A percentile compares a stretch with the other conserved stretches of the same genome.
Evolutionary conservation across 2,329 filamentous ascomycete species (phyloP).

Genomic region (Stemphylium vesicarium): DNA sequence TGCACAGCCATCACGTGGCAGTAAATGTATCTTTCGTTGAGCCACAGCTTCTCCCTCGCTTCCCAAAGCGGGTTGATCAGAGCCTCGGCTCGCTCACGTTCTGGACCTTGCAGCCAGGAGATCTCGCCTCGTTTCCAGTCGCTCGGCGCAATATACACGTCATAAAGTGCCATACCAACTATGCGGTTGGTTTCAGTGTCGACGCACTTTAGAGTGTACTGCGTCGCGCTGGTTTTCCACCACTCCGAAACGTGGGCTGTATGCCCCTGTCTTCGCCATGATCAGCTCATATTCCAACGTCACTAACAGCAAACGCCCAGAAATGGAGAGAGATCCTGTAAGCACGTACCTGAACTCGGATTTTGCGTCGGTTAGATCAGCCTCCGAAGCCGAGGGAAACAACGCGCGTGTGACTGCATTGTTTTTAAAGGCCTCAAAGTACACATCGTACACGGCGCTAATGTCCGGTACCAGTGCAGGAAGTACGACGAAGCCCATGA

Average conservation of each 20-base stretch:
- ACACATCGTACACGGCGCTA: conserved; percentile 55
- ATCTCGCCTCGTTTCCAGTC: conserved; percentile 56
- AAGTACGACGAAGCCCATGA: conserved; percentile 49
- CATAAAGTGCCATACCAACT: conserved; percentile 57
- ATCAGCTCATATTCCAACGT: conserved; percentile 10
- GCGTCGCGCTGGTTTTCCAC: conserved; percentile 48
- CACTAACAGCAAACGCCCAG: neutral
- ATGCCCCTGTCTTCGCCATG: conserved; percentile 48
- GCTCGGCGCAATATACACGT: conserved; percentile 52
- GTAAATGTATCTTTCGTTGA: conserved; percentile 30
- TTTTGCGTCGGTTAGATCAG: conserved; percentile 25
- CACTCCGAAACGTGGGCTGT: conserved; percentile 51
- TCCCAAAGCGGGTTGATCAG: conserved; percentile 50
- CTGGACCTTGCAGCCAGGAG: conserved; percentile 55
- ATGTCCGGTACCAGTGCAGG: conserved; percentile 58
- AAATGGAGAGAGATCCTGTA: neutral
- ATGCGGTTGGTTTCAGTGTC: conserved; percentile 54
- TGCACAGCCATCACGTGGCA: conserved; percentile 55
- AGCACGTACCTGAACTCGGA: conserved; percentile 32
- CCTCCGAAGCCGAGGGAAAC: conserved; percentile 45
- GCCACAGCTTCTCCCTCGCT: conserved; percentile 30
- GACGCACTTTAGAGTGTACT: conserved; percentile 58
- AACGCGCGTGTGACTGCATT: conserved; percentile 53
- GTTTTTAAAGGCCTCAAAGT: conserved; percentile 56
- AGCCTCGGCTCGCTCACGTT: conserved; percentile 53